Base-by-base conservation (phyloP, 75 land plant genomes). In the Pinus albicaulis region DNA sequence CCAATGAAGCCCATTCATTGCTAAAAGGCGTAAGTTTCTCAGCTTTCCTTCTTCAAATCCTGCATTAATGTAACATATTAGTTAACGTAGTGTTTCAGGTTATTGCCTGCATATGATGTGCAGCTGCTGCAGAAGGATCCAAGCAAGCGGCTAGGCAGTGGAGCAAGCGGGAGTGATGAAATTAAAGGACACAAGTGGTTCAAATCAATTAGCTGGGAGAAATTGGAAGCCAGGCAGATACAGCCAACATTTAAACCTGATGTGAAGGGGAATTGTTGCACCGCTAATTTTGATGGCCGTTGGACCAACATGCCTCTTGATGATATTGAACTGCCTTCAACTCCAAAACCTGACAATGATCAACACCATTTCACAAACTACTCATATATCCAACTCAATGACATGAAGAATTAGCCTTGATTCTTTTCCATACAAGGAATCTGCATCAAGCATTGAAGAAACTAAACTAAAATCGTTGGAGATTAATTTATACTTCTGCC, bases 101-200 rank as follows among this genome's bases (percentile, higher is more conserved):
- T 19, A 26, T 70, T 15, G 7, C 44, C 59, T 74, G 38, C 36
- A 11, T 14, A 26, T 65, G 63, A 65, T 59, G n/a, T 79, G 63
- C 87, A 95, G 98, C 80, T 95, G 75, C 82, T 96, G 71, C 88
- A 89, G 66, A 96, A 96, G 72, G 99, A 93, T 7, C 83, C 89
- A 36, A 83, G 73, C 81, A 96, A 85, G 84, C 89, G 99, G 41
- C 86, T 96, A 0, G 99, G 99, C 1, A 88, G 85, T 73, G 96
- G 96, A 13, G 68, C 85, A 23, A 84, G 26, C 57, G 95, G 93
- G 12, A 86, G 88, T 65, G 86, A 93, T 13, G 96, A 96, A 59
- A 93, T 96, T 12, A 96, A 90, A 79, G 73, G 78, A 36, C 99
- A 93, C 80, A 96, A 90, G 76, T 96, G 99, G 99, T 96, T 96